Evolutionary conservation across 2,329 filamentous ascomycete genomes (phyloP).

Genomic region (Didymella sp.): DNA sequence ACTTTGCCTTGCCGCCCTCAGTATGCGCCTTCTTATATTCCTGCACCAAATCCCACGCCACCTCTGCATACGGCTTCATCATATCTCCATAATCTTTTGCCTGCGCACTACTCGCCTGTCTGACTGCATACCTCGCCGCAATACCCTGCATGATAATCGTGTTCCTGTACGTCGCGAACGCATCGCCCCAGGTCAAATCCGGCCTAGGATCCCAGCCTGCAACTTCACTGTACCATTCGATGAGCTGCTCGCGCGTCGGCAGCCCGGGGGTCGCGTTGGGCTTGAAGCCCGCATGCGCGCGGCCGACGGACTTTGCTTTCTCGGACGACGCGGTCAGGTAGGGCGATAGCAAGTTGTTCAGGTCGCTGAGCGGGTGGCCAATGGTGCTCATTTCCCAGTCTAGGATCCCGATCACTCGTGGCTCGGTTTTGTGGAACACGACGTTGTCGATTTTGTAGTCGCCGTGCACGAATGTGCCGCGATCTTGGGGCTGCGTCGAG

Average conservation of each 20-base stretch:
- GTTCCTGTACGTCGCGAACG: slow-evolving; percentile 66
- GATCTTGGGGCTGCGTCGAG: slow-evolving; percentile 74
- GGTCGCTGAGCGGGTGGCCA: slow-evolving; percentile 91
- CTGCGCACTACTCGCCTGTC: slow-evolving; percentile 88
- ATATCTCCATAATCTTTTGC: slow-evolving; percentile 75
- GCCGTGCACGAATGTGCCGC: slow-evolving; percentile 83
- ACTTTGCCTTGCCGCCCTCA: slow-evolving; percentile 43
- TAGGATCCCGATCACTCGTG: slow-evolving; percentile 87
- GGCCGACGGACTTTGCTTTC: slow-evolving; percentile 49
- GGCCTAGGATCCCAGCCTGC: slow-evolving; percentile 73
- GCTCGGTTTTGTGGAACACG: slow-evolving; percentile 83
- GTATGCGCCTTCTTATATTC: slow-evolving; percentile 51
- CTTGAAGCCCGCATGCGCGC: slow-evolving; percentile 62
- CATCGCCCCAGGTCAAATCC: slow-evolving; percentile 69
- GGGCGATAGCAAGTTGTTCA: slow-evolving; percentile 74
- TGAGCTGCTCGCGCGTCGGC: slow-evolving; percentile 63
- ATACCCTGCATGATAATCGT: slow-evolving; percentile 84
- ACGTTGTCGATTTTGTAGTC: slow-evolving; percentile 83
- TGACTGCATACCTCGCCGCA: slow-evolving; percentile 80
- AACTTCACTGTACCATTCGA: slow-evolving; percentile 71
- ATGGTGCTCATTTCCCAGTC: slow-evolving; percentile 97
- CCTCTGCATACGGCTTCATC: slow-evolving; percentile 75
- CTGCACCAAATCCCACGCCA: slow-evolving; percentile 77
- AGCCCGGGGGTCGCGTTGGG: slow-evolving; percentile 71
- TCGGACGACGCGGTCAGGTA: slow-evolving; percentile 52